Base-by-base conservation (phyloP, 1,139 yeast genomes). In the Hyphopichia buzzinii region DNA sequence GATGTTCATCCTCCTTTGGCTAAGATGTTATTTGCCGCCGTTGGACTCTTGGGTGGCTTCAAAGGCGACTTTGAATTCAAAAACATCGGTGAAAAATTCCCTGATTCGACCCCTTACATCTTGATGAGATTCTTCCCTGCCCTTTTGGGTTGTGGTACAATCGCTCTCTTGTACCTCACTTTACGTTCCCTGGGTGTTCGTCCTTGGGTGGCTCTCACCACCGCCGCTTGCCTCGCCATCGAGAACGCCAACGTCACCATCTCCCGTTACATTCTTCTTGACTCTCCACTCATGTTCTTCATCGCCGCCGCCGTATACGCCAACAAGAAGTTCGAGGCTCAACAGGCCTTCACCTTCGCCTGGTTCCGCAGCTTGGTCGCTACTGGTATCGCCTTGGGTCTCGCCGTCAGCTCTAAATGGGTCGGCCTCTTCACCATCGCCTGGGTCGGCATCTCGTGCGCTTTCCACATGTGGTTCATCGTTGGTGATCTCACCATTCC, bases 1-100 rank as follows among this genome's bases (percentile, higher is more conserved):
- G 96, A 89, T 62, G 96, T 88, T 38, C 96, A 89, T 59, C 97
- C 97, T 19, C 97, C 97, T 4, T 72, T 88, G 54, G 95, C 96
- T 34, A 88, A 88, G 62, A 80, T 89, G 86, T 63, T 89, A 39
- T 85, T 77, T 62, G 96, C 95, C 2, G 87, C 84, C 29, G 79
- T 86, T 31, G 90, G 79, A 1, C 62, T 74, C 31, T 45, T 84
- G 22, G 88, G 84, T 35, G 95, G 95, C 0, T 88, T 81, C 62
- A 75, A 75, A 35, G 95, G 95, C 34, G 80, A 78, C 49, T 87
- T 87, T 53, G 74, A 67, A 39, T 88, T 89, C 57, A 77, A 75
- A 47, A 69, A 69, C 35, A 89, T 89, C 52, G 96, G 95, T 43
- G 81, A 74, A 41, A 64, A 48, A 17, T 82, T 58, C 59, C 85